Percentiles rank a stretch among this genome's conserved stretches.
These are phyloP conservation scores for Collybia sordida DNA, from an alignment of 768 basidiomycete species.

Conservation along the genomic window DNA sequence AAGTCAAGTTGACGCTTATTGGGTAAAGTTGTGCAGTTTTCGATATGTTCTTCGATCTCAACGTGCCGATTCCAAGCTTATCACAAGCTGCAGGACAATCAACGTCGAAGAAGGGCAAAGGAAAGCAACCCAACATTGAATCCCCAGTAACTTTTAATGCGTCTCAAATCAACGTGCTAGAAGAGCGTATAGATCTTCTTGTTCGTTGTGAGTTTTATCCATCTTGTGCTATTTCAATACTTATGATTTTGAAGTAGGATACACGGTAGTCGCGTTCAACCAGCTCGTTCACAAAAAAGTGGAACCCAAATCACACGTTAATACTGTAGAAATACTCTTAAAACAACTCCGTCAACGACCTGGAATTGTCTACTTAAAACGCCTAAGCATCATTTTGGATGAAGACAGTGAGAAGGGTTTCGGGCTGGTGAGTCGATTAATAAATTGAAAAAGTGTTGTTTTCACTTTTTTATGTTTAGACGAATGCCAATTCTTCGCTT, in stretches of 20 bases:
- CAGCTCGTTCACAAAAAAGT: slow-evolving; percentile 71
- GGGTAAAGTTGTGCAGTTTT: neutral
- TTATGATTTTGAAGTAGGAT: slow-evolving; percentile 65
- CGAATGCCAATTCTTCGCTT: slow-evolving; percentile 62
- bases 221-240: slow-evolving; percentile 7
- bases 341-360: slow-evolving; percentile 55
- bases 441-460: neutral
- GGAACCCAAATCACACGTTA: slow-evolving; percentile 69
- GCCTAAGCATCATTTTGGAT: slow-evolving; percentile 78
- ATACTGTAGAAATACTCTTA: slow-evolving; percentile 60
- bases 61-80: slow-evolving; percentile 49
- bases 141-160: slow-evolving; percentile 42
- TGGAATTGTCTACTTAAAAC: slow-evolving; percentile 67
- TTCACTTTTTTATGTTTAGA: slow-evolving; percentile 39
- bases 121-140: slow-evolving; percentile 37
- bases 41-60: slow-evolving; percentile 68
- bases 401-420: slow-evolving; percentile 87
- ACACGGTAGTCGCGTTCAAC: slow-evolving; percentile 75
- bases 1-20: neutral
- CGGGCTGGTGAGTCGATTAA: slow-evolving; percentile 55
- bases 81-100: slow-evolving; percentile 25
- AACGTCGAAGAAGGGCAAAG: slow-evolving; percentile 56
- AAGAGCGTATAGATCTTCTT: slow-evolving; percentile 66
- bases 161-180: slow-evolving; percentile 57
- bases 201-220: slow-evolving; percentile 59